phyloP scores from a whole-genome alignment of 768 basidiomycete genomes.

The Psilocybe cyanescens region DNA sequence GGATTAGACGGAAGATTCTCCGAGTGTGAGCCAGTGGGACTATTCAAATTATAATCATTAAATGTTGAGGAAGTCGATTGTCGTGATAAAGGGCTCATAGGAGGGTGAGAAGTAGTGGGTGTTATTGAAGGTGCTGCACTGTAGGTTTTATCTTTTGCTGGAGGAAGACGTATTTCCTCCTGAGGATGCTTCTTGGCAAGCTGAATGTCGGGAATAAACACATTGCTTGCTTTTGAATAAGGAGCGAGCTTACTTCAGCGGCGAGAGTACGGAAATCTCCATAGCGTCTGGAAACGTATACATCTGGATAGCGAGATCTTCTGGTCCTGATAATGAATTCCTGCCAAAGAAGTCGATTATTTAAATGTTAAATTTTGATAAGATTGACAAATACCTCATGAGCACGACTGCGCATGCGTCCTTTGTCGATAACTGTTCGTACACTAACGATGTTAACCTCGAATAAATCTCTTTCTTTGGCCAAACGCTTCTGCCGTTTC shows the following conservation, averaged over 20 bases:
- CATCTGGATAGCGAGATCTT: conserved; percentile 69
- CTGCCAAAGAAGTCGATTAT: conserved; percentile 40
- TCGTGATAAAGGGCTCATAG: conserved; percentile 17
- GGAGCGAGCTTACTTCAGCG: conserved; percentile 59
- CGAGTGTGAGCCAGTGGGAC: conserved; percentile 9
- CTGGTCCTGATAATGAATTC: conserved; percentile 95
- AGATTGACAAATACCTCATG: conserved; percentile 74
- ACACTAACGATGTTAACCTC: conserved; percentile 93
- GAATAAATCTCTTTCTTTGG: conserved; percentile 60
- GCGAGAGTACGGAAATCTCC: conserved; percentile 93
- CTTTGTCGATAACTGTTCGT: conserved; percentile 80
- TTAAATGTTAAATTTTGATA: conserved; percentile 2
- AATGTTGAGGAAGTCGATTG: conserved; percentile 17
- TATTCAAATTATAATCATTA: conserved; percentile 10
- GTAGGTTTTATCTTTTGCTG: conserved; percentile 84
- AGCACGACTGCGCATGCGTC: conserved; percentile 79
- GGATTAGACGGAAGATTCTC: conserved; percentile 21
- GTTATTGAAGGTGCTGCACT: conserved; percentile 51
- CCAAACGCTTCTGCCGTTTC: conserved; percentile 56
- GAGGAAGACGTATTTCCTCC: conserved; percentile 80
- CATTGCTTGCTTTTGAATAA: conserved; percentile 12
- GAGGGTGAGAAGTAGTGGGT: conserved; percentile 26
- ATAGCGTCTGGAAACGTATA: conserved; percentile 90
- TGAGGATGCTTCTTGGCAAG: conserved; percentile 87
- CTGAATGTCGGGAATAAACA: conserved; percentile 38